Evolutionary conservation across 345 rosid genomes (phyloP).

Genomic region (Citrus unshiu): DNA sequence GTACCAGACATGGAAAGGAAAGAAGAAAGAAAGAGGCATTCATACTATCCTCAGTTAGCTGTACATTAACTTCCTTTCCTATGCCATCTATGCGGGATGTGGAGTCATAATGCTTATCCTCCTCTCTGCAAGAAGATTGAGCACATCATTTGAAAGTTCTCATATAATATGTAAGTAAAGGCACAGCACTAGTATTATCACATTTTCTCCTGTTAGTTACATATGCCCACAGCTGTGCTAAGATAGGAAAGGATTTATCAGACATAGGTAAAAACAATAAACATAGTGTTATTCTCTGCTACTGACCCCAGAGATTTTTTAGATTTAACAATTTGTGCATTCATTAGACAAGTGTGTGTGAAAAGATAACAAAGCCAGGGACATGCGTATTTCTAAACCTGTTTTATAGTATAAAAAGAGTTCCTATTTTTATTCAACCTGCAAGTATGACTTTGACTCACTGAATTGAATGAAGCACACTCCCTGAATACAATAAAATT

Average conservation of each 20-base stretch:
- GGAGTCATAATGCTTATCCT: constrained; percentile 59
- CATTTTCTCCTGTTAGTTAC: not conserved
- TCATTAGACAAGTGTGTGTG: not conserved
- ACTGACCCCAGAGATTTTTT: not conserved
- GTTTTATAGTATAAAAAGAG: not conserved
- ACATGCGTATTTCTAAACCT: not conserved
- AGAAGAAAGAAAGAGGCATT: constrained; percentile 29
- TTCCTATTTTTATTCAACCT: not conserved
- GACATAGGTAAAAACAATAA: not conserved
- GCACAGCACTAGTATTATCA: not conserved
- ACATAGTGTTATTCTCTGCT: not conserved
- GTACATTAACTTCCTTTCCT: constrained; percentile 43
- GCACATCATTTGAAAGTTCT: not conserved
- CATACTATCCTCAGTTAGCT: constrained; percentile 61
- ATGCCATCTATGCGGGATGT: constrained; percentile 34
- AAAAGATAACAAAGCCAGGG: not conserved
- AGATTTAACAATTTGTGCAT: not conserved
- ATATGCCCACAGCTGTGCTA: not conserved
- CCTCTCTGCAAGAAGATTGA: constrained; percentile 41
- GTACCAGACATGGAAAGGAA: constrained; percentile 24
- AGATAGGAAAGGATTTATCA: not conserved
- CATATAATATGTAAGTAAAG: not conserved
- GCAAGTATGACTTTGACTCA: not conserved
- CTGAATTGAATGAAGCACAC: too few relatives aligned
- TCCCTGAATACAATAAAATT: not conserved